These are phyloP conservation scores for Trichoderma asperelloides DNA, from an alignment of 495 filamentous ascomycete species.

Conservation along the genomic window DNA sequence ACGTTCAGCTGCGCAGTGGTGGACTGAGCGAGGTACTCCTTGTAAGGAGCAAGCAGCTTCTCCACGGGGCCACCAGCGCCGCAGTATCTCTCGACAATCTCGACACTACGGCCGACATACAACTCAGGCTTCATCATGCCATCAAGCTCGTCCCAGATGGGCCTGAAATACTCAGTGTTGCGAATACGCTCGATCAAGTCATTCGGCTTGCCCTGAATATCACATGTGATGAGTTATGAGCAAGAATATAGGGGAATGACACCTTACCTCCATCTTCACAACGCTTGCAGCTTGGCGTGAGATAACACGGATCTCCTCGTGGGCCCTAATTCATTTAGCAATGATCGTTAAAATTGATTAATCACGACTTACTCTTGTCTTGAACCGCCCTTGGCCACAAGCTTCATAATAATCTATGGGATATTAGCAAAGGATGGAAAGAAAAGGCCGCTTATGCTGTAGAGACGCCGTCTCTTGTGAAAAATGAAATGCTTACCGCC, in stretches of 20 bases:
- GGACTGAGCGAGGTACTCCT: slow-evolving; percentile 16
- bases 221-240: neutral
- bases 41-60: slow-evolving; percentile 22
- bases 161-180: slow-evolving; percentile 66
- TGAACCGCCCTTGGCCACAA: slow-evolving; percentile 62
- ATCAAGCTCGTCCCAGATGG: slow-evolving; percentile 71
- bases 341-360: neutral
- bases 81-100: slow-evolving; percentile 41
- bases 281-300: slow-evolving; percentile 73
- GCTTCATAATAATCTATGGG: slow-evolving; percentile 71
- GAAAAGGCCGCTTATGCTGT: neutral
- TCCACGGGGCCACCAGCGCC: slow-evolving; percentile 22
- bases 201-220: slow-evolving; percentile 61
- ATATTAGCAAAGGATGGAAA: slow-evolving; percentile 12
- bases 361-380: slow-evolving; percentile 54
- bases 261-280: slow-evolving; percentile 54
- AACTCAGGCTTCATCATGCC: slow-evolving; percentile 58
- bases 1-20: slow-evolving; percentile 24
- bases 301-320: slow-evolving; percentile 84
- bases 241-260: neutral
- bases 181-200: slow-evolving; percentile 79
- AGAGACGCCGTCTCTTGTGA: neutral
- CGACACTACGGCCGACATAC: slow-evolving; percentile 52
- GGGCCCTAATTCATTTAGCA: slow-evolving; percentile 36
- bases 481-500: slow-evolving; percentile 13